These are phyloP conservation scores for Mucuna pruriens DNA, from an alignment of 306 rosid genomes.

Conservation along the genomic window DNA sequence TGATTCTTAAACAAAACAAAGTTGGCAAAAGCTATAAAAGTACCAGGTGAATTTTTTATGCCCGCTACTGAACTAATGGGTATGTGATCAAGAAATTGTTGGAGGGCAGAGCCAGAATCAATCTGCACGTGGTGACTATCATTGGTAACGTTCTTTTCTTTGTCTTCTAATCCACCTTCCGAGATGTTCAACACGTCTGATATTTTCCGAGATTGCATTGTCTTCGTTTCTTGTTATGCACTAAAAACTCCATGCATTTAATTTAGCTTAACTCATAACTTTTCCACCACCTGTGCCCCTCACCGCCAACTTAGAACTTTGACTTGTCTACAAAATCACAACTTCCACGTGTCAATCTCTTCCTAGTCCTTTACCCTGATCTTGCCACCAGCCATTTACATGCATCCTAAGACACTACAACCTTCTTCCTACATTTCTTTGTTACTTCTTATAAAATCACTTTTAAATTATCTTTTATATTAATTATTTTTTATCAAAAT, in stretches of 20 bases:
- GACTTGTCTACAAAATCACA: conserved; percentile 1
- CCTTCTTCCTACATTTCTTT: too few relatives aligned
- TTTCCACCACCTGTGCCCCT: background rate
- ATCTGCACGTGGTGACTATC: background rate
- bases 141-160: conserved; percentile 9
- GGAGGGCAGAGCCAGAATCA: conserved; percentile 61
- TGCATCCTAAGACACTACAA: too few relatives aligned
- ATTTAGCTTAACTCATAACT: background rate
- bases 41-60: conserved; percentile 56
- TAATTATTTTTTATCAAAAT: too few relatives aligned
- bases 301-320: conserved; percentile 22
- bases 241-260: background rate
- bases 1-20: conserved; percentile 21
- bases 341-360: conserved; percentile 26
- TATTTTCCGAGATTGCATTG: conserved; percentile 44
- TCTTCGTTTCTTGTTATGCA: background rate
- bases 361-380: background rate
- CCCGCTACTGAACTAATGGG: conserved; percentile 57
- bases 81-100: conserved; percentile 57
- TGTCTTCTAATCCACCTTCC: background rate
- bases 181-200: conserved; percentile 5
- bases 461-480: too few relatives aligned
- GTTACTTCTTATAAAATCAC: too few relatives aligned
- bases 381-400: background rate
- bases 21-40: background rate